Evolutionary conservation across 2,329 filamentous ascomycete species (phyloP).

Genomic region (Beauveria varroae): DNA sequence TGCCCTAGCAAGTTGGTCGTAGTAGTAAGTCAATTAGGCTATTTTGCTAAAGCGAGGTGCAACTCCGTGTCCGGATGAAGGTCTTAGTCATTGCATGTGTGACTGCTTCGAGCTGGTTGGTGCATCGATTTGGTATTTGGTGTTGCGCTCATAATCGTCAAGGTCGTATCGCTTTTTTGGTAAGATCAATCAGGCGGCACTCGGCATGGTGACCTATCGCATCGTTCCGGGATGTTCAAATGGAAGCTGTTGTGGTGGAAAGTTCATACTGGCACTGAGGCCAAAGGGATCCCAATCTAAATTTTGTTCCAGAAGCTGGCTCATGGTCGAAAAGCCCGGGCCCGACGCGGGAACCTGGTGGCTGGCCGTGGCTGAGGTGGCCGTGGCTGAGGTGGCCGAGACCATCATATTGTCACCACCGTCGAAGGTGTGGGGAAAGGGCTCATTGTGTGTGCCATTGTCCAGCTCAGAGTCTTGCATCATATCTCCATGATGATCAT

Average conservation of each 20-base stretch:
- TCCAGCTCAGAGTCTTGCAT: slow-evolving; percentile 75
- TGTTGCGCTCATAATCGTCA: slow-evolving; percentile 6
- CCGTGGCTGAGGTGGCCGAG: slow-evolving; percentile 30
- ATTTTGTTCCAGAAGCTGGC: slow-evolving; percentile 64
- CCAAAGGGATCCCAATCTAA: slow-evolving; percentile 92
- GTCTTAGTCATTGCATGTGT: not conserved
- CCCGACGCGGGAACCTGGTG: slow-evolving; percentile 25
- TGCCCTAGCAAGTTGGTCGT: slow-evolving; percentile 1
- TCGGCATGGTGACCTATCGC: slow-evolving; percentile 22
- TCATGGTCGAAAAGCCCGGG: slow-evolving; percentile 54
- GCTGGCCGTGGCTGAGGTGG: slow-evolving; percentile 21
- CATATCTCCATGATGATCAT: slow-evolving; percentile 83
- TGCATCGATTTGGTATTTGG: slow-evolving; percentile 4
- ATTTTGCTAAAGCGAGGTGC: slow-evolving; percentile 10
- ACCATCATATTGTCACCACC: slow-evolving; percentile 43
- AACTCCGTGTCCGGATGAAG: not conserved
- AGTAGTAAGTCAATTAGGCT: slow-evolving; percentile 11
- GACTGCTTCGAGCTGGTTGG: not conserved
- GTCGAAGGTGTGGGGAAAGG: slow-evolving; percentile 54
- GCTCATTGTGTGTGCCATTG: slow-evolving; percentile 29
- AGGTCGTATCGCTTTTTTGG: slow-evolving; percentile 2
- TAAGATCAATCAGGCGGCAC: not conserved
- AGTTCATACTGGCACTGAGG: slow-evolving; percentile 89
- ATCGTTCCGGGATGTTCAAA: slow-evolving; percentile 55
- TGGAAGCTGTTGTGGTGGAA: slow-evolving; percentile 74